phyloP scores from a whole-genome alignment of 2,329 filamentous ascomycete species.

The Cyphellophora europaea region DNA sequence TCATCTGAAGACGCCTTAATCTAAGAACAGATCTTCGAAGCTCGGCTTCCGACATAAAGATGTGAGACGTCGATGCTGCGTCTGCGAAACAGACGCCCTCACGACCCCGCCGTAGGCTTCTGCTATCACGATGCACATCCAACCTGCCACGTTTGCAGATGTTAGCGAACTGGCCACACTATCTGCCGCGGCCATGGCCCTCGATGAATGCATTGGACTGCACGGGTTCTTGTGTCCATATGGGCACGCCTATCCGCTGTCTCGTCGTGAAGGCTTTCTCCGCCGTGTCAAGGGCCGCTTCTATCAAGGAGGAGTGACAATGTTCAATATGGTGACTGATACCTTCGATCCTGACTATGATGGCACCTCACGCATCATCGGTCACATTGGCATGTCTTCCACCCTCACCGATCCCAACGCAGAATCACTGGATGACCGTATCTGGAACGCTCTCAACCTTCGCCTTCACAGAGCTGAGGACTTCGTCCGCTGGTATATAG shows the following conservation, averaged over 20 bases:
- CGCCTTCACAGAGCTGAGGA: not conserved
- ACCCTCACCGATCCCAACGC: not conserved
- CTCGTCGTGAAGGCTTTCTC: not conserved
- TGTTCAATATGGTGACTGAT: not conserved
- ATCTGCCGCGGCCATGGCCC: not conserved
- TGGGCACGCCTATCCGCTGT: not conserved
- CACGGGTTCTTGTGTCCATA: not conserved
- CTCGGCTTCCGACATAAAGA: too few relatives aligned
- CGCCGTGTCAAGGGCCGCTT: not conserved
- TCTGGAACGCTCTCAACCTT: not conserved
- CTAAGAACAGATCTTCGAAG: too few relatives aligned
- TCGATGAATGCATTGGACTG: not conserved
- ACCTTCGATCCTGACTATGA: not conserved
- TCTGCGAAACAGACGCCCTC: too few relatives aligned
- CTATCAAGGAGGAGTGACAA: not conserved
- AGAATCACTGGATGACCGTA: too few relatives aligned
- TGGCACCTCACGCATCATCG: not conserved
- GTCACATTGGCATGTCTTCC: not conserved
- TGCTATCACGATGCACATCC: conserved; percentile 2
- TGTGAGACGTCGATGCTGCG: too few relatives aligned
- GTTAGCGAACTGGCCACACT: not conserved
- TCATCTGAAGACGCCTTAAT: too few relatives aligned
- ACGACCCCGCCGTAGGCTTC: too few relatives aligned
- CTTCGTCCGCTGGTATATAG: not conserved
- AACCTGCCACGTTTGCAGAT: not conserved